A percentile compares a stretch with the other conserved stretches of the same genome.
Evolutionary conservation across 306 rosid genomes (phyloP).

Genomic region (Prunus padus): DNA sequence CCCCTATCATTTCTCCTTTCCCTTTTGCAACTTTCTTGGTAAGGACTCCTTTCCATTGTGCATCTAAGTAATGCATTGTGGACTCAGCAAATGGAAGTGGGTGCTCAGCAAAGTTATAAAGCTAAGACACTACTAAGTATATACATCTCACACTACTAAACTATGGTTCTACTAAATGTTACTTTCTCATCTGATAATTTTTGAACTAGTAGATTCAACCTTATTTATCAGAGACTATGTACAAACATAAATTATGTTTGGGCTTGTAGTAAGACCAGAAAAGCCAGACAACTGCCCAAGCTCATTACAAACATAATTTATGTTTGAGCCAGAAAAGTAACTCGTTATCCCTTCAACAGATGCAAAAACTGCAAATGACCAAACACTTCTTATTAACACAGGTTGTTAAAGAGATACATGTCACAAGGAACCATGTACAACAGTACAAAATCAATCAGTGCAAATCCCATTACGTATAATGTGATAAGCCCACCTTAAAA

Average conservation of each 20-base stretch:
- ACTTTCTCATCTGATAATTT: not conserved
- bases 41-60: not conserved
- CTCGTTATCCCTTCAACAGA: slow-evolving; percentile 59
- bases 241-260: too few species aligned
- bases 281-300: not conserved
- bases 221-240: not conserved
- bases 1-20: not conserved
- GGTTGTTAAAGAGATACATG: slow-evolving; percentile 12
- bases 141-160: too few species aligned
- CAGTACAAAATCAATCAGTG: slow-evolving; percentile 15
- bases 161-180: not conserved
- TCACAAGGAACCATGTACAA: not conserved
- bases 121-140: too few species aligned
- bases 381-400: slow-evolving; percentile 30
- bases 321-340: too few species aligned
- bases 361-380: slow-evolving; percentile 62
- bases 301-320: not conserved
- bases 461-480: not conserved
- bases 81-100: slow-evolving; percentile 12
- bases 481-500: slow-evolving; percentile 4
- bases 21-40: not conserved
- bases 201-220: not conserved
- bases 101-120: slow-evolving; percentile 5
- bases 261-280: not conserved
- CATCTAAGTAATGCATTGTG: not conserved